Evolutionary conservation across 192 early-diverging fungal genomes (phyloP), one percentile per base, ranked within the genome.

Genomic region (Umbelopsis isabellina): DNA sequence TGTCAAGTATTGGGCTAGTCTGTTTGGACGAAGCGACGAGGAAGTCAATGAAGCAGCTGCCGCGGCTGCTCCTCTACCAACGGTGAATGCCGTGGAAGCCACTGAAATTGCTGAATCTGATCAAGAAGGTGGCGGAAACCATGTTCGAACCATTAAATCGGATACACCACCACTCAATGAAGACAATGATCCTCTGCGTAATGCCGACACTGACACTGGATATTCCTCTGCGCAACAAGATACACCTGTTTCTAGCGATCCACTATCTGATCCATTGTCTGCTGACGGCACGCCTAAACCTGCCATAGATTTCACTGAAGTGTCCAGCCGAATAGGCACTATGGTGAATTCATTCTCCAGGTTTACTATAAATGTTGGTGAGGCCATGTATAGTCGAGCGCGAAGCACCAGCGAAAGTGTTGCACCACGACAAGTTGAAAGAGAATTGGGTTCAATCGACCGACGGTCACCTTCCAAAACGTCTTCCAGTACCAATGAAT

Each of bases 1-100:
- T 18, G 70, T 92, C 44, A 86, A 84, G 71, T 95, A 94, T 68
- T 95, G 93, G 93, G 75, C 89, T 25, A 74, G 79, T 25, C 67
- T 93, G n/a, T 91, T 90, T 81, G 79, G 77, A 45, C 80, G 84
- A 47, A 79, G 77, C 3, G 82, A 86, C 46, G 86, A 90, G 3
- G 88, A 90, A 46, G 71, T 85, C 7, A 85, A 85, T 46, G 61
- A 61, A 35, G 55, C 55, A 8, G 55, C 27, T 33, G 1, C 33
- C 10, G 27, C 55, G 1, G 23, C 53, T 33, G 33, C 11, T 5
- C 55, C 21, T 35, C 16, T 10, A 27, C 52, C 27, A 23, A 52
- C 21, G 9, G 51, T 21, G 12, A 21, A 52, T 11, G 21, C 51
- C 16, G 33, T 61, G 33, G 55, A 61, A 35, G 55, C 55, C 1